Evolutionary conservation across 148 eudicot species (phyloP), one percentile per base, ranked within the genome.

Genomic region (Dysphania ambrosioides): DNA sequence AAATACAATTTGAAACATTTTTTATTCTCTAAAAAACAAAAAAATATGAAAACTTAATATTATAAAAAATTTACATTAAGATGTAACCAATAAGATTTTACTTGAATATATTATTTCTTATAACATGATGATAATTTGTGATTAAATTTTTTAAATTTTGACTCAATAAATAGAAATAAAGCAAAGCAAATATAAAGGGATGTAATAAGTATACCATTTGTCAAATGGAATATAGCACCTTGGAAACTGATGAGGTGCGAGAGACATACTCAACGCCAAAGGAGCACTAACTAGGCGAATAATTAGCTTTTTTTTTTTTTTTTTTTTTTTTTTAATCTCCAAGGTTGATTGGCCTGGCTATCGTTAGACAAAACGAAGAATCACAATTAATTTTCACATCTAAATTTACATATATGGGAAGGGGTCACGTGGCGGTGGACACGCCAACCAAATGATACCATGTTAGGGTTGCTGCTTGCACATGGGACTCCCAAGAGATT

Each of bases 381-480:
- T 3, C 31, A 31, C 4, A 51, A 27, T 11, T 16, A 58, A 16
- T 36, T 30, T 66, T 41, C 0, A 19, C 5, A 12, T 15, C 34
- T 47, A 36, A 59, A 41, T 59, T 44, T 0, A 60, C 27, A 69
- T n/a, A n/a, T n/a, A n/a, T 41, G 7, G 7, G 3, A 44, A 51
- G 35, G 76, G 68, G 69, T 79, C 77, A 79, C 68, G 73, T 79
- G 81, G 69, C 64, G 71, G 40, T 64, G 74, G 75, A 72, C 77
- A 82, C 82, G 88, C 82, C 82, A 70, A 77, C 77, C 74, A 31
- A 83, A 86, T 81, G 84, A 81, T 81, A 70, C 72, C 69, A 71
- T 73, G 82, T 76, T 79, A 76, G 76, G n/a, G n/a, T n/a, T n/a
- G n/a, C n/a, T n/a, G 85, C 72, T 44, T 73, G 83, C 88, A 83